A percentile compares a stretch with the other conserved stretches of the same genome.
Conservation (phyloP, 441 rosid genomes). For the Euphorbia schlechtendalii region DNA sequence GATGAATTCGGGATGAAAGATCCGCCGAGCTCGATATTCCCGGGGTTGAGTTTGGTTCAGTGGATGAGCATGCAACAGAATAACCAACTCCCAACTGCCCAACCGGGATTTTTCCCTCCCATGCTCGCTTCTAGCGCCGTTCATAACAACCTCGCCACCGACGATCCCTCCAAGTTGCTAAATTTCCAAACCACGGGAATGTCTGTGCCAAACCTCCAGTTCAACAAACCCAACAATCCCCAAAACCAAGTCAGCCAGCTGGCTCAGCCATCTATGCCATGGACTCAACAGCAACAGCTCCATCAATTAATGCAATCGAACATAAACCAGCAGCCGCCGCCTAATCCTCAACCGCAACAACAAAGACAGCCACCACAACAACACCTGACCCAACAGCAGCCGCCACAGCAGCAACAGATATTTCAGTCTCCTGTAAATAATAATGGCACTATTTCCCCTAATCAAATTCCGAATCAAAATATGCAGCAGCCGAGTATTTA, state of each 20-base stretch:
- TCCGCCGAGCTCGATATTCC: conserved; percentile 57
- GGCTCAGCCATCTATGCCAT: conserved; percentile 52
- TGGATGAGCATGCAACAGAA: conserved; percentile 99
- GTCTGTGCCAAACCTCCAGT: conserved; percentile 52
- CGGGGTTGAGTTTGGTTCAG: conserved; percentile 90
- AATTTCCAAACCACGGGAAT: conserved; percentile 73
- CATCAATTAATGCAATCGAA: conserved; percentile 54
- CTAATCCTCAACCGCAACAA: conserved; percentile 24
- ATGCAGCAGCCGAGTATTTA: conserved; percentile 44
- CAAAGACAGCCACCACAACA: conserved; percentile 14
- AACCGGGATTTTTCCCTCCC: conserved; percentile 62
- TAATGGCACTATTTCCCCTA: conserved; percentile 32
- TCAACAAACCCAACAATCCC: conserved; percentile 47
- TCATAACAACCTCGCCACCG: conserved; percentile 50
- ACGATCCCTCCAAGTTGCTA: conserved; percentile 78
- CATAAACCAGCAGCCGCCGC: conserved; percentile 33
- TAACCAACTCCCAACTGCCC: conserved; percentile 64
- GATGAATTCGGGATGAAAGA: conserved; percentile 83
- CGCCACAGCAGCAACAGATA: conserved; percentile 38
- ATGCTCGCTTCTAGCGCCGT: conserved; percentile 49
- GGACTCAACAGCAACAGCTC: conserved; percentile 86
- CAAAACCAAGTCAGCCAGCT: conserved; percentile 54
- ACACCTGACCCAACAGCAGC: conserved; percentile 18
- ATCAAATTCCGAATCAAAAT: conserved; percentile 38
- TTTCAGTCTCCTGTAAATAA: conserved; percentile 47